phyloP scores from a whole-genome alignment of 2,329 filamentous ascomycete species.

The Fusarium annulatum region DNA sequence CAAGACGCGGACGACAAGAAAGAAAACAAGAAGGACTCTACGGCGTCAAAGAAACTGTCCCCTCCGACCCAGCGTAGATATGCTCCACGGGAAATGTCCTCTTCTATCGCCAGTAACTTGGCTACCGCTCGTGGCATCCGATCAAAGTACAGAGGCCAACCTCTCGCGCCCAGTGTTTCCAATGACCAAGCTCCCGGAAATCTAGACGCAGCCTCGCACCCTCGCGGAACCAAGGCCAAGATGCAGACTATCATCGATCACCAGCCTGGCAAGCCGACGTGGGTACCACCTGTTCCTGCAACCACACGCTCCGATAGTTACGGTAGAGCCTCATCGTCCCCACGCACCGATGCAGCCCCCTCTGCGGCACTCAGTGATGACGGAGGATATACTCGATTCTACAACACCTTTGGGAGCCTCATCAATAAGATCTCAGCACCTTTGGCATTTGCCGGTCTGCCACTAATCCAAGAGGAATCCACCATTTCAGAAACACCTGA shows the following conservation, averaged over 20 bases:
- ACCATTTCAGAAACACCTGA: slow-evolving; percentile 46
- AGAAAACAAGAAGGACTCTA: slow-evolving; percentile 30
- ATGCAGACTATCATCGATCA: slow-evolving; percentile 68
- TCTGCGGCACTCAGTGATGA: slow-evolving; percentile 59
- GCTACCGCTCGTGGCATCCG: slow-evolving; percentile 86
- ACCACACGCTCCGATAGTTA: slow-evolving; percentile 41
- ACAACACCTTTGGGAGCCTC: slow-evolving; percentile 88
- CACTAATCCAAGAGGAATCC: slow-evolving; percentile 70
- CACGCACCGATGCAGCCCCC: slow-evolving; percentile 42
- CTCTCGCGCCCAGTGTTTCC: slow-evolving; percentile 77
- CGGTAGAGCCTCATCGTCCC: slow-evolving; percentile 41
- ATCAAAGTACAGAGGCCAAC: slow-evolving; percentile 71
- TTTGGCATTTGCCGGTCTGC: slow-evolving; percentile 91
- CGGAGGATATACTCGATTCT: slow-evolving; percentile 90
- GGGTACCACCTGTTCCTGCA: slow-evolving; percentile 58
- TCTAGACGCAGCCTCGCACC: slow-evolving; percentile 67
- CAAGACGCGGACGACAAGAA: slow-evolving; percentile 41
- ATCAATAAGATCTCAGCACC: slow-evolving; percentile 91
- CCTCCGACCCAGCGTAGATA: slow-evolving; percentile 59
- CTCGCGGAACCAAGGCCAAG: slow-evolving; percentile 61
- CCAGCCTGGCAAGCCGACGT: slow-evolving; percentile 63
- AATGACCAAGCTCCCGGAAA: slow-evolving; percentile 79
- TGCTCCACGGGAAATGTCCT: slow-evolving; percentile 75
- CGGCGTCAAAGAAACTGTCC: slow-evolving; percentile 46
- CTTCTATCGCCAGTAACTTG: slow-evolving; percentile 89